Evolutionary conservation across 768 basidiomycete genomes (phyloP).

Genomic region (Suillus luteus): DNA sequence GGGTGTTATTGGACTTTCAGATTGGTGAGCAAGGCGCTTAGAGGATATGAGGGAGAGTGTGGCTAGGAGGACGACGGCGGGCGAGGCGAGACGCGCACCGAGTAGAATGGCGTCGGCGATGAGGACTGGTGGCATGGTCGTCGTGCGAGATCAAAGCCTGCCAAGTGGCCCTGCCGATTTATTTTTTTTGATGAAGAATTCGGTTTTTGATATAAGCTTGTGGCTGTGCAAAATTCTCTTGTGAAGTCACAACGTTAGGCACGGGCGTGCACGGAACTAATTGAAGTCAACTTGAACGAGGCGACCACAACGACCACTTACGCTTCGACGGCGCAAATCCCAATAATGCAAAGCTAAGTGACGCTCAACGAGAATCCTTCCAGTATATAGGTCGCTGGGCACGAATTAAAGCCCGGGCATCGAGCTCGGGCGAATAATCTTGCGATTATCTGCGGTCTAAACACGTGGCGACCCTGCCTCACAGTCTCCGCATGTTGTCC

Average conservation of each 20-base stretch:
- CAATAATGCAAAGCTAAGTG: not conserved
- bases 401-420: not conserved
- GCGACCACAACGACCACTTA: not conserved
- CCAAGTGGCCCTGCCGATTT: not conserved
- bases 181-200: not conserved
- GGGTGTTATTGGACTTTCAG: slow-evolving; percentile 66
- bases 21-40: slow-evolving; percentile 44
- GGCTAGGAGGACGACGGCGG: slow-evolving; percentile 62
- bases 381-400: not conserved
- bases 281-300: not conserved
- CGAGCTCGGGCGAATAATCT: not conserved
- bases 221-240: not conserved
- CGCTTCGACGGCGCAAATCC: not conserved
- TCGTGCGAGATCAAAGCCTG: not conserved
- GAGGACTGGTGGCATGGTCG: not conserved
- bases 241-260: not conserved
- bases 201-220: slow-evolving; percentile 2
- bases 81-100: slow-evolving; percentile 65
- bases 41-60: slow-evolving; percentile 60
- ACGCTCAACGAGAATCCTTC: not conserved
- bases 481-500: not conserved
- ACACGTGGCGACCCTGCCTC: not conserved
- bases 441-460: not conserved
- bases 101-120: slow-evolving; percentile 43
- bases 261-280: not conserved